Evolutionary conservation across 352 stramenopile species (phyloP), one percentile per base, ranked within the genome.

Genomic region (Phytophthora cactorum): DNA sequence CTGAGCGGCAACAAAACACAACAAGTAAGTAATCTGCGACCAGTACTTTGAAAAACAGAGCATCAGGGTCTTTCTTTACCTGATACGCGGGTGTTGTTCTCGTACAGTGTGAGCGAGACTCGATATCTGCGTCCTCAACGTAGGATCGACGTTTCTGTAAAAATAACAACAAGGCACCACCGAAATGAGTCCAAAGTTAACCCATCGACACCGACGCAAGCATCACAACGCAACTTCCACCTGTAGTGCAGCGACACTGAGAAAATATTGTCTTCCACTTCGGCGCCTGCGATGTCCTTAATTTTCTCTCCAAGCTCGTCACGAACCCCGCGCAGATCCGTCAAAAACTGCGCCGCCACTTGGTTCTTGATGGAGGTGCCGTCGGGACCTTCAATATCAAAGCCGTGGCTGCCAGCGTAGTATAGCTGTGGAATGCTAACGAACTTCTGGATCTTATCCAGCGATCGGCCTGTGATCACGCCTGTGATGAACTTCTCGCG

Each of bases 231-330:
- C 22, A 22, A 22, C 22, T 22, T 22, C 22, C 77, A 97, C 78
- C 91, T 68, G 60, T 96, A 97, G 63, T 97, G 91, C 41, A 97
- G 67, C 55, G 91, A 97, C 36, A 97, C 77, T 1, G 86, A 95
- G 52, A 93, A 97, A 2, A 95, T 72, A 64, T 97, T 97, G 70
- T 97, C 89, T 64, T 97, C 90, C 22, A 97, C 87, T 53, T 89
- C 74, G 1, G 89, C 84, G n/a, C 84, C 80, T 9, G 73, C 58
- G 31, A 95, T 79, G 10, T 65, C 70, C 31, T 74, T 69, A 38
- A 92, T 77, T n/a, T 79, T 51, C 17, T 69, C 51, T 22, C 36
- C 51, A 27, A 96, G 52, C 22, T 76, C 45, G 29, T 93, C 85
- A 12, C 84, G 78, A 49, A 93, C 43, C 45, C 83, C 59, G 47